phyloP scores from a whole-genome alignment of 192 early-diverging fungal genomes.

The Diversispora epigaea region DNA sequence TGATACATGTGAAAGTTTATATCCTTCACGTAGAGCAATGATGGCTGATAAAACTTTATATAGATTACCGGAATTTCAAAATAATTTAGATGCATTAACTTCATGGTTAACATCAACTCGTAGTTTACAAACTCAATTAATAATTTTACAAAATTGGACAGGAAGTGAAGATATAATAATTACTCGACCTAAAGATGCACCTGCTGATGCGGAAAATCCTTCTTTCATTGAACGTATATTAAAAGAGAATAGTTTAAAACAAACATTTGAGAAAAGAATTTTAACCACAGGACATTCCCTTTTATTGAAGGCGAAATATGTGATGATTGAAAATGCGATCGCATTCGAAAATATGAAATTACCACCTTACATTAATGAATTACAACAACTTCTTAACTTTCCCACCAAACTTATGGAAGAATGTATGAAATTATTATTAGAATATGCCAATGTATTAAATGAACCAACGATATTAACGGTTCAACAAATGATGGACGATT shows the following conservation, averaged over 20 bases:
- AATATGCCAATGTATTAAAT: conserved; percentile 59
- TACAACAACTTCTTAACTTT: conserved; percentile 73
- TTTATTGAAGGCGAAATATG: conserved; percentile 61
- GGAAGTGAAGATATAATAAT: conserved; percentile 68
- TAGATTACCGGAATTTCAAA: conserved; percentile 64
- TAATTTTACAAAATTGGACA: conserved; percentile 82
- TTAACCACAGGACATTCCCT: conserved; percentile 62
- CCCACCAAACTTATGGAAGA: conserved; percentile 81
- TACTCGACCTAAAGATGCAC: conserved; percentile 52
- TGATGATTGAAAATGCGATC: conserved; percentile 66
- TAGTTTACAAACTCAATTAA: conserved; percentile 67
- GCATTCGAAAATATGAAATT: conserved; percentile 71
- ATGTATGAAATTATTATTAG: conserved; percentile 72
- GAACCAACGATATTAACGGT: conserved; percentile 62
- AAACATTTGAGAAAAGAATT: conserved; percentile 72
- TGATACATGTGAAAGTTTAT: conserved; percentile 77
- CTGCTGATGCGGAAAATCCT: conserved; percentile 49
- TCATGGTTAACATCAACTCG: conserved; percentile 75
- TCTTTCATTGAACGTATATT: conserved; percentile 85
- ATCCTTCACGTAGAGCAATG: conserved; percentile 66
- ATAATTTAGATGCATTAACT: conserved; percentile 68
- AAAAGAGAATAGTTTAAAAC: conserved; percentile 77
- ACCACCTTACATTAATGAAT: conserved; percentile 62
- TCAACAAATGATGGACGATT: conserved; percentile 80
- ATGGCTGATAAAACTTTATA: conserved; percentile 66